Conservation (phyloP, 306 rosid genomes). For the Trifolium subterraneum region DNA sequence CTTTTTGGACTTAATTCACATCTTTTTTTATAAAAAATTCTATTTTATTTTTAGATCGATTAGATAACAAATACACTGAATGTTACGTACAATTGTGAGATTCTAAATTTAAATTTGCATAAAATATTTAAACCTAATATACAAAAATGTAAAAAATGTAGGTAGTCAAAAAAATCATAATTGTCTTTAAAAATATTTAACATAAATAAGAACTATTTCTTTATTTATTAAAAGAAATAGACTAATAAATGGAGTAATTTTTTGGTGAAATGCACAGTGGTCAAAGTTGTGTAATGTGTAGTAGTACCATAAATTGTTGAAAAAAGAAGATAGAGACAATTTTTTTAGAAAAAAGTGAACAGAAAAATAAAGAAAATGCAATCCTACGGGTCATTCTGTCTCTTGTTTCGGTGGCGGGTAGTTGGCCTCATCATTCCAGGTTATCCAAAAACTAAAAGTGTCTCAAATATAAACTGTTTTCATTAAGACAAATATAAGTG, state of each 20-base stretch:
- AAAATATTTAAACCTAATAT: too few species aligned
- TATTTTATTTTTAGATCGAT: too few species aligned
- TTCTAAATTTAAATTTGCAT: too few species aligned
- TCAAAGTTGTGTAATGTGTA: slow-evolving; percentile 5
- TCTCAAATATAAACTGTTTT: too few species aligned
- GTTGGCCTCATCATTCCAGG: background rate
- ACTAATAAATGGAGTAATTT: background rate
- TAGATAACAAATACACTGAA: too few species aligned
- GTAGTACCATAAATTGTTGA: background rate
- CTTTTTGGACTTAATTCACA: background rate
- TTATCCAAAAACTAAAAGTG: background rate
- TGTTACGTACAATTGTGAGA: too few species aligned
- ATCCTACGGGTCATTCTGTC: background rate
- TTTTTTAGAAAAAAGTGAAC: background rate
- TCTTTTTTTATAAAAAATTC: too few species aligned
- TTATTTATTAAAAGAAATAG: background rate
- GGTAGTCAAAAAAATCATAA: too few species aligned
- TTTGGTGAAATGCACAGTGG: background rate
- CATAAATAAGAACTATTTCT: too few species aligned
- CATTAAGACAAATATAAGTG: too few species aligned
- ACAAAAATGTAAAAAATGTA: too few species aligned
- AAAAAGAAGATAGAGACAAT: background rate
- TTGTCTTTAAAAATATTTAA: too few species aligned
- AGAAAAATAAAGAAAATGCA: background rate
- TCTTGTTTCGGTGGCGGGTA: background rate